Base-by-base conservation (phyloP, 768 basidiomycete genomes). In the Leccinum longicurvipes region DNA sequence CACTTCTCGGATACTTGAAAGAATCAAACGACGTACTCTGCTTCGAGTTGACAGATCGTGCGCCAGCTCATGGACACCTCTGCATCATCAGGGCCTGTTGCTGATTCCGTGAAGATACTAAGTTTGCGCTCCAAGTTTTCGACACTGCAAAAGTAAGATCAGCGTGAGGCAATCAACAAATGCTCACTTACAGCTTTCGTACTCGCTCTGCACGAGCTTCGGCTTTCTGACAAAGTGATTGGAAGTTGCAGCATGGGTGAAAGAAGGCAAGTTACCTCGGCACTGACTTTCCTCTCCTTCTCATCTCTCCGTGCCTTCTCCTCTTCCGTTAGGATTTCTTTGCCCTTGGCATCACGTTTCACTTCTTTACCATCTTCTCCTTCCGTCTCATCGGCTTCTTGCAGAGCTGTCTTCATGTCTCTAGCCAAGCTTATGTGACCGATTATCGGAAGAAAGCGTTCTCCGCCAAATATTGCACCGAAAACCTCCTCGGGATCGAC, bases 371-470 rank as follows among this genome's bases (percentile, higher is more conserved):
- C 74, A 31, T 69, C 72, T n/a, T 67, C 71, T 19, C 73, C 79
- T 54, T 85, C 85, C 0, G 77, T 82, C 49, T 89, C 89, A 34
- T 88, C 89, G 0, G 85, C 91, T 67, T 94, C 92, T 65, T 95
- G 93, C 66, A 95, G 71, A 4, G 91, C 93, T 3, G 87, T 80
- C 76, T 96, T 96, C 93, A 96, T 94, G 64, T 96, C 93, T 63
- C 82, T 79, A 28, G 91, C 93, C 52, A 96, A 74, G 58, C 89
- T 90, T 62, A 95, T 93, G 44, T 87, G 79, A 8, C 93, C 93
- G 66, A 96, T 94, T 66, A 95, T 91, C 3, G 91, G 85, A 44
- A 85, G 73, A 71, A 95, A 95, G 28, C 85, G 75, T 50, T 93
- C 91, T 2, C 93, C 93, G 44, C 93, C 93, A 60, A 96, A 96